Conservation (phyloP, 306 rosid genomes). For the Cyclanthera cordifolia region DNA sequence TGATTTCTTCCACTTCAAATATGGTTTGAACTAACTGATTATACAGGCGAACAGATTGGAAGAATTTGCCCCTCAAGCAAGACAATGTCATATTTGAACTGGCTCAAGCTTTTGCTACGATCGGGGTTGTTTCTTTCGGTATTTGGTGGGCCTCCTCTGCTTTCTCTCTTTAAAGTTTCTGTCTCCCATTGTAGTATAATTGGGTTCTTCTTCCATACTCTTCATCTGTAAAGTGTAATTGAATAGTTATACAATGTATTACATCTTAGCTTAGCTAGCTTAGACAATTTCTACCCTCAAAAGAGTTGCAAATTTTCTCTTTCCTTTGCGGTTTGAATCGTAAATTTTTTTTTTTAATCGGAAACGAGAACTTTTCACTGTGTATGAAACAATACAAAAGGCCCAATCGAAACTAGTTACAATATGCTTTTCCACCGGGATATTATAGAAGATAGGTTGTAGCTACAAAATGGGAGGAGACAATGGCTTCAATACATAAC, state of each 20-base stretch:
- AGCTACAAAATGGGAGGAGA: too few species aligned
- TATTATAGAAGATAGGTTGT: too few species aligned
- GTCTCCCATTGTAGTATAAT: constrained; percentile 1
- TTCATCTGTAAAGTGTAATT: constrained; percentile 18
- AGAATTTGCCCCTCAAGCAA: constrained; percentile 4
- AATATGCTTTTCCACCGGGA: too few species aligned
- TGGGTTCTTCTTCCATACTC: constrained; percentile 15
- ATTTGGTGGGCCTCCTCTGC: constrained; percentile 10
- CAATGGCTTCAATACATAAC: too few species aligned
- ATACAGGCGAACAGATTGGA: constrained; percentile 16
- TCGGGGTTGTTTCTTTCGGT: constrained; percentile 4
- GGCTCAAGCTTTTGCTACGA: constrained; percentile 12
- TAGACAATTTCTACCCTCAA: neutral
- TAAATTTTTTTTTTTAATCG: neutral
- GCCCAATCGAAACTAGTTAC: too few species aligned
- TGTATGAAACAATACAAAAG: too few species aligned
- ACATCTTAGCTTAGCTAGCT: constrained; percentile 10
- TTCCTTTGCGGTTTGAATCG: neutral
- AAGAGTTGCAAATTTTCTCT: neutral
- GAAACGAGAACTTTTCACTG: too few species aligned
- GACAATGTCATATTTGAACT: constrained; percentile 9
- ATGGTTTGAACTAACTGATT: constrained; percentile 1
- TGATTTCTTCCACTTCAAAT: neutral
- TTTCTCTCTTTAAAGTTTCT: constrained; percentile 9
- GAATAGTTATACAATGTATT: constrained; percentile 10